These are phyloP conservation scores for Wickerhamiella vanderwaltii DNA, from an alignment of 805 yeast genomes.

Conservation along the genomic window DNA sequence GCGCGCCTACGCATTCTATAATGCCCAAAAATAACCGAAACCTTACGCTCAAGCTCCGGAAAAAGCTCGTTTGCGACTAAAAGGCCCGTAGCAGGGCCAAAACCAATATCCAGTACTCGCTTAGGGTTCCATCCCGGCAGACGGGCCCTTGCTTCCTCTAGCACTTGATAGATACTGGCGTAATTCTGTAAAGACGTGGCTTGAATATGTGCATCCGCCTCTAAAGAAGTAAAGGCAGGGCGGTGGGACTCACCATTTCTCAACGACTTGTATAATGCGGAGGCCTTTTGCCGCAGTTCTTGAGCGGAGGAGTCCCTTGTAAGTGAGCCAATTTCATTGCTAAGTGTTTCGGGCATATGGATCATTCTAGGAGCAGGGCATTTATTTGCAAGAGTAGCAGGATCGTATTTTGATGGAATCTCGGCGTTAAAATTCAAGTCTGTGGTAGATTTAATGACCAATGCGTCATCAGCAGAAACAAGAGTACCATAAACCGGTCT, in stretches of 20 bases:
- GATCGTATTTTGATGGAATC: conserved; percentile 35
- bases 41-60: conserved; percentile 53
- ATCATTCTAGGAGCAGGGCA: conserved; percentile 39
- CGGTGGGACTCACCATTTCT: conserved; percentile 43
- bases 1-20: conserved; percentile 73
- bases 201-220: conserved; percentile 68
- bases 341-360: conserved; percentile 42
- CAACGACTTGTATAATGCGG: conserved; percentile 40
- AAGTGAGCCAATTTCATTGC: conserved; percentile 50
- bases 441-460: conserved; percentile 5
- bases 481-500: conserved; percentile 7
- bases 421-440: background rate
- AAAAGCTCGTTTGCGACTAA: conserved; percentile 74
- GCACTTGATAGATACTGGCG: conserved; percentile 51
- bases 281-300: conserved; percentile 49
- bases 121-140: conserved; percentile 44
- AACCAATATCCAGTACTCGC: conserved; percentile 64
- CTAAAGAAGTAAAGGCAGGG: conserved; percentile 28
- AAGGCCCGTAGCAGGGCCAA: conserved; percentile 89
- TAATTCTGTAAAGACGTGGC: conserved; percentile 73
- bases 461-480: conserved; percentile 10
- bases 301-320: conserved; percentile 54
- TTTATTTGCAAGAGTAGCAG: conserved; percentile 45
- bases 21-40: conserved; percentile 58
- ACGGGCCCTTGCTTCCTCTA: conserved; percentile 52